phyloP scores from a whole-genome alignment of 2,329 filamentous ascomycete species.

The Ascocoryne sarcoides region DNA sequence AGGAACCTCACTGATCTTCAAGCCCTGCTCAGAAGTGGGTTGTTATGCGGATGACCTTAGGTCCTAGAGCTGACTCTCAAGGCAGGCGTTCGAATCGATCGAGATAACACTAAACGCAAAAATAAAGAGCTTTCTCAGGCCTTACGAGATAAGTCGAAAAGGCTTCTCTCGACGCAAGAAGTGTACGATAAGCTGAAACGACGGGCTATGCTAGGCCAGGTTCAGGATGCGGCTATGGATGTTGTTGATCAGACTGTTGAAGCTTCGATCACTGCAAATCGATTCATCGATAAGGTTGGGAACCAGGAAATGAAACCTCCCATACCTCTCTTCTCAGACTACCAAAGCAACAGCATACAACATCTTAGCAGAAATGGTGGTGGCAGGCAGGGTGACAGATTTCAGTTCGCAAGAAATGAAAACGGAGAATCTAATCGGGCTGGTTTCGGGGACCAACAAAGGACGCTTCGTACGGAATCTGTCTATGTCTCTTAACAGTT shows the following conservation, averaged over 20 bases:
- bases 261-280: slow-evolving; percentile 20
- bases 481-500: not conserved
- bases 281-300: slow-evolving; percentile 19
- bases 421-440: slow-evolving; percentile 14
- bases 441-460: slow-evolving; percentile 18
- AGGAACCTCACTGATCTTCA: slow-evolving; percentile 62
- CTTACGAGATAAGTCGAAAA: slow-evolving; percentile 62
- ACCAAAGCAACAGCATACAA: slow-evolving; percentile 8
- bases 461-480: slow-evolving; percentile 12
- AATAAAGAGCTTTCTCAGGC: slow-evolving; percentile 62
- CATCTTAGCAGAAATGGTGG: slow-evolving; percentile 5
- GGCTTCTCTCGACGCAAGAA: slow-evolving; percentile 59
- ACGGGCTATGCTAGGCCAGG: slow-evolving; percentile 44
- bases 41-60: too few species aligned
- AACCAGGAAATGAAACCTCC: slow-evolving; percentile 14
- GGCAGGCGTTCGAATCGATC: slow-evolving; percentile 49
- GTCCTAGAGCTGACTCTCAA: slow-evolving; percentile 7
- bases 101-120: slow-evolving; percentile 56
- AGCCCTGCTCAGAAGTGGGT: too few species aligned
- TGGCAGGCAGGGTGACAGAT: slow-evolving; percentile 4
- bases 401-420: not conserved
- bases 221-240: slow-evolving; percentile 45
- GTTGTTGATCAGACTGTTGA: slow-evolving; percentile 36
- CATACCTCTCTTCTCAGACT: slow-evolving; percentile 12
- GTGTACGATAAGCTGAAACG: slow-evolving; percentile 53